Evolutionary conservation across 805 yeast genomes (phyloP), one percentile per base, ranked within the genome.

Genomic region (Nakazawaea pomicola): DNA sequence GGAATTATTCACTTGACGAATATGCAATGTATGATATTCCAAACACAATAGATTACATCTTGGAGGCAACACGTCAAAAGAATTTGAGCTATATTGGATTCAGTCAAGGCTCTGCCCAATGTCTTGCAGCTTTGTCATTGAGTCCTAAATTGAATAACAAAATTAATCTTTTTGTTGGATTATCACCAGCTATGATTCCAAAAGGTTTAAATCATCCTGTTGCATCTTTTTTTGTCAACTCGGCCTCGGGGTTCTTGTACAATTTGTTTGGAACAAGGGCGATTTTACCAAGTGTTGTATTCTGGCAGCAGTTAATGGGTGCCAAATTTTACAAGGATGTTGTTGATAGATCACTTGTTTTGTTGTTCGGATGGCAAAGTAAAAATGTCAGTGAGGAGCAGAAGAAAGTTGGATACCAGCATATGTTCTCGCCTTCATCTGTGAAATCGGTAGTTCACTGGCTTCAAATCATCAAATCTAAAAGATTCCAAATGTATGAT

Each of bases 371-470:
- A 54, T 91, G 99, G 99, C 69, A 67, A 36, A 74, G 90, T 6
- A 32, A 48, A 4, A 87, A 91, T 60, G 91, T 93, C 49, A 64
- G 78, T 25, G 67, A 72, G 44, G 62, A 76, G 30, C 96, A 90
- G 60, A 91, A 90, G 56, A 63, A 78, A 36, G 72, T 85, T n/a
- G 74, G 86, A 12, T 91, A 87, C 60, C 78, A 87, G 14, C 97
- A 93, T 58, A 67, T 91, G 41, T 91, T 90, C 62, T 85, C 96
- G 2, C 83, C 95, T 17, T 88, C 98, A 0, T 79, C 90, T 2
- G 98, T 90, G 19, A 91, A 90, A 60, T 76, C 85, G 8, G 89
- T 88, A 33, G 97, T 89, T n/a, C 96, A 88, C 61, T 88, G 96
- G 96, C 87, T 88, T 54, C 96, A 88, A 61, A 90, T 91, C 40